Percentiles rank a stretch among this genome's conserved stretches.
Conservation (phyloP, 805 yeast genomes). For the Sugiyamaella floridensis region DNA sequence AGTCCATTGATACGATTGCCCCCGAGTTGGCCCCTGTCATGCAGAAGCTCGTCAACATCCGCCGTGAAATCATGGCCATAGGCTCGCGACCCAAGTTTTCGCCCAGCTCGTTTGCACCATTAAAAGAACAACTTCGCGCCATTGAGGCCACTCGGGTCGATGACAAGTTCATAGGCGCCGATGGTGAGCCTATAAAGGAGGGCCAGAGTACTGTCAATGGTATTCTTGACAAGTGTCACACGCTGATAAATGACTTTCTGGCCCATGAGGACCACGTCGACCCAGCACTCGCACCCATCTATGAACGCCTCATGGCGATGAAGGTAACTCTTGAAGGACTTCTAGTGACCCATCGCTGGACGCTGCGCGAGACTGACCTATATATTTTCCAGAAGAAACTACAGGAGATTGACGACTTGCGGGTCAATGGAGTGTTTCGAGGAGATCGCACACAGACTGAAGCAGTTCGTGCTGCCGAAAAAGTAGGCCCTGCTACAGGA, state of each 20-base stretch:
- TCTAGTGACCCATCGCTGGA: conserved; percentile 93
- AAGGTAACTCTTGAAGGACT: conserved; percentile 74
- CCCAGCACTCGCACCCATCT: conserved; percentile 49
- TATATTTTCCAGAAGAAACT: conserved; percentile 73
- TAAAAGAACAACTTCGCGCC: conserved; percentile 36
- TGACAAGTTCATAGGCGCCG: conserved; percentile 42
- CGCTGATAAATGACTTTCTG: conserved; percentile 59
- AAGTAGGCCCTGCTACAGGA: conserved; percentile 19
- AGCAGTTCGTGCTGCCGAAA: conserved; percentile 20
- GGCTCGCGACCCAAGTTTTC: conserved; percentile 38
- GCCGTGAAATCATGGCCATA: conserved; percentile 53
- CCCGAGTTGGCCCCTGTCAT: conserved; percentile 45
- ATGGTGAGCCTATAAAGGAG: conserved; percentile 19
- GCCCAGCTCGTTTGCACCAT: conserved; percentile 29
- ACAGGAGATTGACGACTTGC: conserved; percentile 62
- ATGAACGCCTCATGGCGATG: conserved; percentile 54
- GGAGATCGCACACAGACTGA: conserved; percentile 6
- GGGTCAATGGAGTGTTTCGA: conserved; percentile 56
- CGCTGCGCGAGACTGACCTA: conserved; percentile 90
- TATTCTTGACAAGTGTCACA: conserved; percentile 74
- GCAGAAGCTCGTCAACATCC: conserved; percentile 53
- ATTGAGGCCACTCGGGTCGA: conserved; percentile 46
- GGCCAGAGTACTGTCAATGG: conserved; percentile 30
- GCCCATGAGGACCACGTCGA: conserved; percentile 41
- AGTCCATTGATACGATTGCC: conserved; percentile 47